Percentiles rank a stretch among this genome's conserved stretches.
These are phyloP conservation scores for Fusarium odoratissimum DNA, from an alignment of 2,329 filamentous ascomycete genomes.

Conservation along the genomic window DNA sequence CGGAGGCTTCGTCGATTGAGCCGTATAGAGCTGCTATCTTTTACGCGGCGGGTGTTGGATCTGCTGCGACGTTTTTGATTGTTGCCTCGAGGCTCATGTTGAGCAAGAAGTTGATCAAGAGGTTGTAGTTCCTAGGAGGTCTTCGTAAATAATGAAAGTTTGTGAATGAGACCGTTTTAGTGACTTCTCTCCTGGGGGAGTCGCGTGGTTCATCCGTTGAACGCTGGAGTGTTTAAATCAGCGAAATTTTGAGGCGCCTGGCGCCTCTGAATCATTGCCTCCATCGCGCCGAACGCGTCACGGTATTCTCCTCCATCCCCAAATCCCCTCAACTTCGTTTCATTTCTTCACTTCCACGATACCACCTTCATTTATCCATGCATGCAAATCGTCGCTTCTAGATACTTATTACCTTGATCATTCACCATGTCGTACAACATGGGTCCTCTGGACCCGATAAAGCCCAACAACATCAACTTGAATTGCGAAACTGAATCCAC, in stretches of 20 bases:
- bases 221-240: accelerated
- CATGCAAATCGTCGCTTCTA: too few relatives aligned
- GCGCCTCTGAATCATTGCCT: too few relatives aligned
- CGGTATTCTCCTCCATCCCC: too few relatives aligned
- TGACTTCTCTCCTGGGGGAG: accelerated
- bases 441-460: not conserved
- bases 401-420: too few relatives aligned
- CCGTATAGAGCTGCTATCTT: slow-evolving; percentile 9
- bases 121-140: accelerated
- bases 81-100: not conserved
- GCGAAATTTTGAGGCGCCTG: too few relatives aligned
- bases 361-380: too few relatives aligned
- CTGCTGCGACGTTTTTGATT: not conserved
- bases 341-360: too few relatives aligned
- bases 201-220: accelerated
- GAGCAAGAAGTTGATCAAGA: not conserved
- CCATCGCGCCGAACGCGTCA: too few relatives aligned
- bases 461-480: not conserved
- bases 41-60: slow-evolving; percentile 5
- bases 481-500: not conserved
- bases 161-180: too few relatives aligned
- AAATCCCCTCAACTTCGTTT: too few relatives aligned
- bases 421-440: too few relatives aligned
- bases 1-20: not conserved
- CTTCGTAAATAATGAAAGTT: too few relatives aligned